These are phyloP conservation scores for Nannochloropsis granulata DNA, from an alignment of 108 stramenopile species.

Conservation along the genomic window DNA sequence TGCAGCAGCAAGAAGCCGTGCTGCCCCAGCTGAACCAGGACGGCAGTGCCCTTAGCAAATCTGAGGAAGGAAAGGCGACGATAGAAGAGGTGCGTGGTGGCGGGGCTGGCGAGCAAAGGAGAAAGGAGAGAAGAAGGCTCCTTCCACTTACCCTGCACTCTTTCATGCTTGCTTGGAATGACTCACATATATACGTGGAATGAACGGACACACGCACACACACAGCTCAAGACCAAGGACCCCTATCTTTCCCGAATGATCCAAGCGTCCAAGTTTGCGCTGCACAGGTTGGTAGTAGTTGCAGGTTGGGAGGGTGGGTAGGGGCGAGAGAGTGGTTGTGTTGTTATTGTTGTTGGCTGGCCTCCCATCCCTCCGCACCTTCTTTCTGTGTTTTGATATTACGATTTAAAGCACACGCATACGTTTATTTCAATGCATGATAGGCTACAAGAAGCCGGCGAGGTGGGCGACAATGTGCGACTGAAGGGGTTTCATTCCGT, in stretches of 20 bases:
- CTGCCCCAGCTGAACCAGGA: not conserved
- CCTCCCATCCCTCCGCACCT: not conserved
- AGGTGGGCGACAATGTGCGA: not conserved
- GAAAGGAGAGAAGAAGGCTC: not conserved
- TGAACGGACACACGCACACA: not conserved
- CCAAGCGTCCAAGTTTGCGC: not conserved
- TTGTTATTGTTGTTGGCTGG: no score
- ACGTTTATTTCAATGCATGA: not conserved
- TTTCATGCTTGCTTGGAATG: no score
- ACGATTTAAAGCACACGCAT: not conserved
- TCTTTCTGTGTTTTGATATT: not conserved
- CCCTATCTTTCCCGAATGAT: not conserved
- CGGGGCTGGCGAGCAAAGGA: not conserved
- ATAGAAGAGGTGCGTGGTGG: not conserved
- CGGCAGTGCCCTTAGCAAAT: not conserved
- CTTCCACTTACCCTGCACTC: no score
- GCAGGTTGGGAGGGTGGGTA: not conserved
- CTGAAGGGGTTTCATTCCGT: not conserved
- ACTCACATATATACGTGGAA: no score
- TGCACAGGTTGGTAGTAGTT: not conserved
- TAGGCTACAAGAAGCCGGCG: not conserved
- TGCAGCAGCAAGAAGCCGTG: not conserved
- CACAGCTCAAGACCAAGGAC: not conserved
- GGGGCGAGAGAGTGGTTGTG: no score
- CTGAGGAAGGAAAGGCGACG: not conserved